Conservation (phyloP, 306 rosid genomes). For the Mimosa pudica region DNA sequence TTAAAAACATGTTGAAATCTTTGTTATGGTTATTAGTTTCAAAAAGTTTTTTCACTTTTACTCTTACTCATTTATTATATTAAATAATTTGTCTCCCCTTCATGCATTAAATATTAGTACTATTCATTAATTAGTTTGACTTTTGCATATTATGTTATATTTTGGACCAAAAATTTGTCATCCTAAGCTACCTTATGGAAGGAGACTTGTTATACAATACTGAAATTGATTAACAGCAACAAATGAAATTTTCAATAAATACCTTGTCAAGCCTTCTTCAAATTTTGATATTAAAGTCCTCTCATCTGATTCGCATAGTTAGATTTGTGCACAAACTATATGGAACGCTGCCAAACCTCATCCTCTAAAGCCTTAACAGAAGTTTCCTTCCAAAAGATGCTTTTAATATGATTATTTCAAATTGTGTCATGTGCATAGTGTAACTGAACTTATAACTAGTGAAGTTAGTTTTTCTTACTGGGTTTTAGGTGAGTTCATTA, state of each 20-base stretch:
- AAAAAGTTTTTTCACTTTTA: no score
- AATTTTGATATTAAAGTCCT: not conserved
- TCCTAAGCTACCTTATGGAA: not conserved
- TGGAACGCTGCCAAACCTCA: slow-evolving; percentile 6
- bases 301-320: not conserved
- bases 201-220: not conserved
- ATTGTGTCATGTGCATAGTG: not conserved
- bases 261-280: not conserved
- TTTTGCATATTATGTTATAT: no score
- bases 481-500: not conserved
- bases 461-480: not conserved
- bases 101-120: no score
- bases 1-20: no score
- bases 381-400: slow-evolving; percentile 4
- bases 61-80: no score
- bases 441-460: not conserved
- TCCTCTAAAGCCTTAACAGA: not conserved
- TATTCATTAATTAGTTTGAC: no score
- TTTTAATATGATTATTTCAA: not conserved
- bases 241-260: not conserved
- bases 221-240: not conserved
- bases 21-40: no score
- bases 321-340: not conserved
- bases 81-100: no score
- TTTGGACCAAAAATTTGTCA: no score